Base-by-base conservation (phyloP, 768 basidiomycete species). In the Suillus discolor region DNA sequence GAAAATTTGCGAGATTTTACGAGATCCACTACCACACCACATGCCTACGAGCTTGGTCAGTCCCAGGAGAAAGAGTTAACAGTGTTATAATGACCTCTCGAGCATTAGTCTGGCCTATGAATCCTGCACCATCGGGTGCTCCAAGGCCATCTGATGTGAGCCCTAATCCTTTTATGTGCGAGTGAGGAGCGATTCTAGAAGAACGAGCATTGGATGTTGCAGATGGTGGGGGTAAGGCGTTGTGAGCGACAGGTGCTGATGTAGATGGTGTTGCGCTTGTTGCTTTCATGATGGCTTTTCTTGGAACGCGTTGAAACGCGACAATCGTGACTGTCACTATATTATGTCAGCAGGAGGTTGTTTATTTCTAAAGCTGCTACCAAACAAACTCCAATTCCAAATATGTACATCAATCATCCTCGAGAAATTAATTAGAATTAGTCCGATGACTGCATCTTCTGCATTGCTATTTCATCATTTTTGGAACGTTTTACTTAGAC, bases 121-220 rank as follows among this genome's bases (percentile, higher is more conserved):
- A 98, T 0, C 97, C 97, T 61, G 91, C 90, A 9, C 85, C 82
- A 67, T 93, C 89, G 6, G 81, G 74, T 39, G 82, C 80, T 1
- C 95, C 97, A 64, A 83, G 83, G 1, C 96, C 97, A 67, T 98
- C 95, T 62, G 90, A 77, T 49, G 85, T 90, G 62, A 99, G 82
- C 4, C 97, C 97, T 36, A 99, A 89, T 8, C 96, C 96, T 81
- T 96, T 97, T 77, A 98, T 98, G 77, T 98, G 96, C 6, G 96
- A 97, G 74, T 98, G 96, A 3, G 94, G 89, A 1, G 93, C 92
- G 54, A 95, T 93, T 44, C 92, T 87, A 38, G 92, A 91, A 0
- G 92, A 87, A 28, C 91, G 85, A 15, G 84, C 83, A 1, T 87
- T 84, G 15, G 88, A 83, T 0, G 86, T 76, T 2, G 84, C 81